A percentile compares a stretch with the other conserved stretches of the same genome.
phyloP scores from a whole-genome alignment of 331 rosid genomes.

The Quercus tomentella region DNA sequence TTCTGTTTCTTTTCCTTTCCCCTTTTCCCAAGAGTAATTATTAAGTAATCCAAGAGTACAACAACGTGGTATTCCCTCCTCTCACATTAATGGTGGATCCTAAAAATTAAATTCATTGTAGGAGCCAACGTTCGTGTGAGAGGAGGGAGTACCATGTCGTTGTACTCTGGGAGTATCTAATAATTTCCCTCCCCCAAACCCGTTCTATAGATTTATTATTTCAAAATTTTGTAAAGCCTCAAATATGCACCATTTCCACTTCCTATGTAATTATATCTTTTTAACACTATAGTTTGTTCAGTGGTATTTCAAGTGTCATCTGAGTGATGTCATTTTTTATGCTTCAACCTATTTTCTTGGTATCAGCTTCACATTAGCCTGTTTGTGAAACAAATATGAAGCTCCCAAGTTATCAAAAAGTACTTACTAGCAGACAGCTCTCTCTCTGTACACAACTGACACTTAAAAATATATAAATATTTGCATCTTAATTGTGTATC shows the following conservation, averaged over 20 bases:
- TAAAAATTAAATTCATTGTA: too few species aligned
- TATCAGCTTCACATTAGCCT: not conserved
- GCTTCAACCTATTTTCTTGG: not conserved
- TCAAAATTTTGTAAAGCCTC: not conserved
- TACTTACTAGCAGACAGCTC: too few species aligned
- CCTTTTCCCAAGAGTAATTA: too few species aligned
- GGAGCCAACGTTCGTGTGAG: too few species aligned
- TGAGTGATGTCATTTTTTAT: slow-evolving; percentile 8
- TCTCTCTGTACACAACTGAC: not conserved
- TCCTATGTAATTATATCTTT: not conserved
- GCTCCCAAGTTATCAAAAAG: too few species aligned
- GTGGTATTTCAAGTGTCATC: not conserved
- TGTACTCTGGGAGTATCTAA: too few species aligned
- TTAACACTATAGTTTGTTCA: not conserved
- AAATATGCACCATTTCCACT: not conserved
- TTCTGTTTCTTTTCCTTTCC: not conserved
- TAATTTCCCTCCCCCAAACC: not conserved
- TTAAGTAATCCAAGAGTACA: too few species aligned
- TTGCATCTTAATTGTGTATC: not conserved
- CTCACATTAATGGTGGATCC: too few species aligned
- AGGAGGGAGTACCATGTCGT: too few species aligned
- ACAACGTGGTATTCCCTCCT: too few species aligned
- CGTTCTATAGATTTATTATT: not conserved
- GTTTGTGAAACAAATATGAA: too few species aligned
- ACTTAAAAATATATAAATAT: not conserved